phyloP scores from a whole-genome alignment of 306 rosid genomes.

The Ochetophila trinervis region DNA sequence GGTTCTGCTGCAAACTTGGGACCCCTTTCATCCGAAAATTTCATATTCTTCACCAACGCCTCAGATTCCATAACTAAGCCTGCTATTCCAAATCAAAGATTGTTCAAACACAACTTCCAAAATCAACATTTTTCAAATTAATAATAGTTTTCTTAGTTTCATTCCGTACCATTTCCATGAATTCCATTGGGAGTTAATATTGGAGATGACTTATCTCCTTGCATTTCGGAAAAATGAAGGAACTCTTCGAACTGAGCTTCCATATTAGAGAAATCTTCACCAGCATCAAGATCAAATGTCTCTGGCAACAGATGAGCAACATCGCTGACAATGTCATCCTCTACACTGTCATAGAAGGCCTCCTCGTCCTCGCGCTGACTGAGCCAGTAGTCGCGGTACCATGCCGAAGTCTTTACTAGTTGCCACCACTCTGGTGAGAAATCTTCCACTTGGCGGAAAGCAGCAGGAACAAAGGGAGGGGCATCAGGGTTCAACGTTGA shows the following conservation, averaged over 20 bases:
- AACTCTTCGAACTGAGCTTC: conserved; percentile 82
- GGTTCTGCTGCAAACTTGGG: conserved; percentile 25
- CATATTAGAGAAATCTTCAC: conserved; percentile 44
- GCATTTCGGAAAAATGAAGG: conserved; percentile 40
- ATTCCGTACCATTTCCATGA: conserved; percentile 1
- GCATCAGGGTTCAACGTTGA: conserved; percentile 80
- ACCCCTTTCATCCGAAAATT: conserved; percentile 35
- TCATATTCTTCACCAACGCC: conserved; percentile 25
- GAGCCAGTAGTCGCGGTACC: conserved; percentile 87
- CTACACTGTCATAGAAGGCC: conserved; percentile 34
- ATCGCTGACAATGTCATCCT: conserved; percentile 37
- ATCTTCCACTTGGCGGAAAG: conserved; percentile 83
- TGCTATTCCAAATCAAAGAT: conserved; percentile 1
- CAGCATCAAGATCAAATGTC: conserved; percentile 63
- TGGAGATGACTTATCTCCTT: conserved; percentile 26
- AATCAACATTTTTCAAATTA: too few relatives aligned
- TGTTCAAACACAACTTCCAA: too few relatives aligned
- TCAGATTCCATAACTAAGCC: conserved; percentile 20
- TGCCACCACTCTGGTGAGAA: conserved; percentile 97
- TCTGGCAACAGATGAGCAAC: conserved; percentile 62
- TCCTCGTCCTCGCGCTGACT: conserved; percentile 65
- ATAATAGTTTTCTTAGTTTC: not conserved
- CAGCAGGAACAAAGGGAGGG: conserved; percentile 77
- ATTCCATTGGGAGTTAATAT: not conserved
- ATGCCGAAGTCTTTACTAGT: conserved; percentile 66